phyloP scores from a whole-genome alignment of 306 rosid species.

The Cicer cuneatum region DNA sequence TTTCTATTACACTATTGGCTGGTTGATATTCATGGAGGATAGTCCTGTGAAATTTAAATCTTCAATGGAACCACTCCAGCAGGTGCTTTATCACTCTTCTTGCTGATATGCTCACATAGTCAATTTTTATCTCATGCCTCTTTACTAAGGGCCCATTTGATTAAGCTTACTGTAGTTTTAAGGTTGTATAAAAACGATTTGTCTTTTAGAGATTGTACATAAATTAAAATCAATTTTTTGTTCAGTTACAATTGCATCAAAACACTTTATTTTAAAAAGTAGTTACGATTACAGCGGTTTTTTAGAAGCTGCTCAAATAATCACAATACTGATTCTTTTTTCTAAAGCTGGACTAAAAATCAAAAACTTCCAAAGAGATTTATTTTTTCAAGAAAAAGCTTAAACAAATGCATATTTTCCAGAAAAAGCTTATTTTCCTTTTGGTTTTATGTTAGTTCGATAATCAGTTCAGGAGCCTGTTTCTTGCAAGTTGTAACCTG shows the following conservation, averaged over 20 bases:
- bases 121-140: conserved; percentile 22
- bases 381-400: neutral
- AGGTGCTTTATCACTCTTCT: conserved; percentile 57
- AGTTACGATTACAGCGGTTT: neutral
- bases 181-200: neutral
- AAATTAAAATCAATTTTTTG: neutral
- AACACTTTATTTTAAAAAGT: neutral
- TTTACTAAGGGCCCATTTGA: conserved; percentile 3
- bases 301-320: neutral
- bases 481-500: neutral
- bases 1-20: conserved; percentile 91
- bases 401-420: neutral
- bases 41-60: conserved; percentile 90
- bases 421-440: conserved; percentile 18
- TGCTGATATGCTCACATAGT: conserved; percentile 30
- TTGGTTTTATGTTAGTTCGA: conserved; percentile 34
- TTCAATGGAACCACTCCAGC: conserved; percentile 95
- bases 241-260: neutral
- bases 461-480: conserved; percentile 5
- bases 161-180: conserved; percentile 1
- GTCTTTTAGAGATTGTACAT: conserved; percentile 6
- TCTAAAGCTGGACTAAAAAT: neutral
- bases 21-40: conserved; percentile 94
- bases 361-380: neutral
- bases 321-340: neutral